phyloP scores from a whole-genome alignment of 2,329 filamentous ascomycete species.

The Hirsutella thompsonii region DNA sequence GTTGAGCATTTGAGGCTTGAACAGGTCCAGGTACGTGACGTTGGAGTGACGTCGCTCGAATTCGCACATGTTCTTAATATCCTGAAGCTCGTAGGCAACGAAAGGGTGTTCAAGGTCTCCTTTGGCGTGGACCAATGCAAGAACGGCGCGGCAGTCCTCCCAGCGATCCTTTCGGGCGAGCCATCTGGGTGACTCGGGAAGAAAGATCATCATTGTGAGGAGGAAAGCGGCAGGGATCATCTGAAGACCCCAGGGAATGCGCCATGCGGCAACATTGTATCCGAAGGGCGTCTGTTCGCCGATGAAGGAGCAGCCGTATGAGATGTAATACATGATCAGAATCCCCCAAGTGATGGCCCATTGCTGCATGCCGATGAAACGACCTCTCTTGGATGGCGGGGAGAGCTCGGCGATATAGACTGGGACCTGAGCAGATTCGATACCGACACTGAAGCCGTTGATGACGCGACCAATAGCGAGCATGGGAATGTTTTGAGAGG shows the following conservation, averaged over 20 bases:
- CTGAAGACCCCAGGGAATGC: conserved; percentile 53
- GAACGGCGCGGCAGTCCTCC: conserved; percentile 39
- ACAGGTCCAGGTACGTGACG: conserved; percentile 58
- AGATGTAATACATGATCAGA: conserved; percentile 58
- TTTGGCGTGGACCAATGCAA: conserved; percentile 49
- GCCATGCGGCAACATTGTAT: conserved; percentile 42
- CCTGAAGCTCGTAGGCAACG: conserved; percentile 53
- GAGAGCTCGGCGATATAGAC: conserved; percentile 59
- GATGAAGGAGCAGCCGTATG: conserved; percentile 51
- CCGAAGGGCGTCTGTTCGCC: conserved; percentile 14
- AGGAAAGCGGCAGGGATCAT: conserved; percentile 49
- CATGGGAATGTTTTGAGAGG: conserved; percentile 33
- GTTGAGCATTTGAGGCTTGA: conserved; percentile 52
- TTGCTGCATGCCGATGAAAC: conserved; percentile 59
- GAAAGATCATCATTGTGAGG: conserved; percentile 43
- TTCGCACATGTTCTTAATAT: conserved; percentile 62
- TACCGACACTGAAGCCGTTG: conserved; percentile 55
- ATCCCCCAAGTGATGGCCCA: conserved; percentile 59
- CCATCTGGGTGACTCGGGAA: conserved; percentile 52
- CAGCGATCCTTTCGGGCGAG: conserved; percentile 49
- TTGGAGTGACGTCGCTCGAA: conserved; percentile 59
- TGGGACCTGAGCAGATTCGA: conserved; percentile 53
- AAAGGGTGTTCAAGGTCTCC: conserved; percentile 53
- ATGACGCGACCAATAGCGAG: conserved; percentile 45
- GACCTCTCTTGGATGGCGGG: conserved; percentile 41